phyloP scores from a whole-genome alignment of 768 basidiomycete genomes.

The Lentinula raphanica region DNA sequence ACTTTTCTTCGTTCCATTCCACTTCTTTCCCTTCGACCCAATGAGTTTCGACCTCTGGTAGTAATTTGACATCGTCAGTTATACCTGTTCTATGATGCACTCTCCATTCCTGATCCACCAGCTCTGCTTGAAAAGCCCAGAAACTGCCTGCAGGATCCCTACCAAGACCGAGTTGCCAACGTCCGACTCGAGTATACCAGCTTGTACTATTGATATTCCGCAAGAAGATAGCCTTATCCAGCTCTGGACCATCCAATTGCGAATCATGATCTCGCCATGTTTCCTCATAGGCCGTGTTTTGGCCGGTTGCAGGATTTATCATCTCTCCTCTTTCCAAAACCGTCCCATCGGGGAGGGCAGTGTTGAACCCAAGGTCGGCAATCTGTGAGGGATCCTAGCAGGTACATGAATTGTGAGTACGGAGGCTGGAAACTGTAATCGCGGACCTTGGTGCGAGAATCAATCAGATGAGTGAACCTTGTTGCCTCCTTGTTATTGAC shows the following conservation, averaged over 20 bases:
- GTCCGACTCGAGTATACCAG: conserved; percentile 9
- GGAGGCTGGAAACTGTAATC: no score
- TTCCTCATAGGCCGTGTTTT: conserved; percentile 25
- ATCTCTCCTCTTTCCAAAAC: conserved; percentile 28
- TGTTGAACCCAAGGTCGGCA: conserved; percentile 23
- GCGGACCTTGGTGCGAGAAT: conserved; percentile 25
- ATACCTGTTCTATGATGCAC: not conserved
- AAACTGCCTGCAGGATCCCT: not conserved
- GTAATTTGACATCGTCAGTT: not conserved
- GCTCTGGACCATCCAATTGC: not conserved
- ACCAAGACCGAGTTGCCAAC: conserved; percentile 8
- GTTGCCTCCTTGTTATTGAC: conserved; percentile 11
- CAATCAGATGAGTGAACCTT: conserved; percentile 26
- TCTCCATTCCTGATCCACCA: not conserved
- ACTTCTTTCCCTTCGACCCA: not conserved
- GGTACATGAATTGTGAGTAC: not conserved
- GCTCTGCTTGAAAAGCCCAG: conserved; percentile 6
- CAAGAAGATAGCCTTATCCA: conserved; percentile 10
- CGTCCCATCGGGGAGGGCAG: conserved; percentile 21
- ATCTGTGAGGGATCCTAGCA: conserved; percentile 14
- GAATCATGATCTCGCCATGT: conserved; percentile 24
- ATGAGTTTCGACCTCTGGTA: not conserved
- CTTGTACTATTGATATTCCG: not conserved
- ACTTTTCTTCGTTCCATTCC: not conserved
- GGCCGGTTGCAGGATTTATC: conserved; percentile 27